Conservation (phyloP, 176 grass and related monocot species). For the Sorghum bicolor region DNA sequence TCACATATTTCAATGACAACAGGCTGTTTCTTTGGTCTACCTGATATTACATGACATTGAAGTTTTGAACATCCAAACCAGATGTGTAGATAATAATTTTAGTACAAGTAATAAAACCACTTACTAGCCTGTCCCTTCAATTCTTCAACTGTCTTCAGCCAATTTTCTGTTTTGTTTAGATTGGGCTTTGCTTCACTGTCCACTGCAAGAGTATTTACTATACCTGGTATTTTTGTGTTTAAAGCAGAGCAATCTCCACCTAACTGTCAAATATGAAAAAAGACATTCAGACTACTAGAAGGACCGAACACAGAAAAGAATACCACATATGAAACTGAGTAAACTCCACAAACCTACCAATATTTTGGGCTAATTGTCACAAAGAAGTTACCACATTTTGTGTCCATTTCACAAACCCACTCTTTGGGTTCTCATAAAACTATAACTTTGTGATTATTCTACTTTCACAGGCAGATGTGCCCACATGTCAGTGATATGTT, state of each 20-base stretch:
- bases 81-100: neutral
- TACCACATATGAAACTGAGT: neutral
- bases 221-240: conserved; percentile 59
- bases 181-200: conserved; percentile 77
- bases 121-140: conserved; percentile 73
- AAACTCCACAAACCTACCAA: neutral
- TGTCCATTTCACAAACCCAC: neutral
- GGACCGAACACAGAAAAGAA: conserved; percentile 11
- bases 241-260: conserved; percentile 69
- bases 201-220: conserved; percentile 68
- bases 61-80: neutral
- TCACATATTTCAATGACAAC: conserved; percentile 10
- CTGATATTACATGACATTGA: neutral
- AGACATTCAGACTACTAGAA: conserved; percentile 15
- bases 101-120: conserved; percentile 12
- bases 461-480: neutral
- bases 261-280: conserved; percentile 53
- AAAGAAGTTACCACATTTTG: neutral
- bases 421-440: neutral
- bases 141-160: conserved; percentile 70
- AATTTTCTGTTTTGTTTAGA: conserved; percentile 66
- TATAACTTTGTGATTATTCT: neutral
- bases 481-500: neutral
- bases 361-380: neutral
- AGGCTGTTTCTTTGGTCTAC: neutral